Percentiles rank a stretch among this genome's conserved stretches.
Conservation (phyloP, 768 basidiomycete genomes). For the Clavulina sp. region DNA sequence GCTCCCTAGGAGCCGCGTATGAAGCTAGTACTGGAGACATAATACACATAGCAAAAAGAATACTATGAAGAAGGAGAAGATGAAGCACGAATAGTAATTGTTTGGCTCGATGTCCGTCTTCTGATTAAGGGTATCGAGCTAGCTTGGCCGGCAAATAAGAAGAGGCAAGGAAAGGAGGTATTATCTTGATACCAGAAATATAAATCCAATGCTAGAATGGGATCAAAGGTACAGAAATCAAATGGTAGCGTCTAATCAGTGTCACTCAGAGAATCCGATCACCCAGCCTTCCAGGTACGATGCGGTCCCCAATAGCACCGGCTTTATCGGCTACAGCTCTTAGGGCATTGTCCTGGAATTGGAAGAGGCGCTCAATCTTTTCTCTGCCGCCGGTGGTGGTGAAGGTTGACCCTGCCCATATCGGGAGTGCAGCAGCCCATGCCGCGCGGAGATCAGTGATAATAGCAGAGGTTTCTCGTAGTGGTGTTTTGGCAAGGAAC, state of each 20-base stretch:
- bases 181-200: too few species aligned
- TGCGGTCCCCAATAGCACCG: background rate
- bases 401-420: background rate
- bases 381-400: background rate
- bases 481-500: background rate
- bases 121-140: too few species aligned
- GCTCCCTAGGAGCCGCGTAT: too few species aligned
- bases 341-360: conserved; percentile 1
- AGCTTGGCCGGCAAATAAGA: too few species aligned
- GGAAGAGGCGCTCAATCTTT: background rate
- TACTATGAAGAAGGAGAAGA: too few species aligned
- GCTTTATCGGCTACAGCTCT: background rate
- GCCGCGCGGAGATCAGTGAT: background rate
- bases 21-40: too few species aligned
- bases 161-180: too few species aligned
- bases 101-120: too few species aligned
- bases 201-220: too few species aligned
- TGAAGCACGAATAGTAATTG: too few species aligned
- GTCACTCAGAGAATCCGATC: conserved; percentile 1
- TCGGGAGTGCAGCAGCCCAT: background rate
- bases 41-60: too few species aligned
- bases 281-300: background rate
- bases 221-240: too few species aligned
- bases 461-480: background rate
- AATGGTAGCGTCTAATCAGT: background rate